phyloP scores from a whole-genome alignment of 805 yeast genomes.

The Hanseniaspora meyeri region DNA sequence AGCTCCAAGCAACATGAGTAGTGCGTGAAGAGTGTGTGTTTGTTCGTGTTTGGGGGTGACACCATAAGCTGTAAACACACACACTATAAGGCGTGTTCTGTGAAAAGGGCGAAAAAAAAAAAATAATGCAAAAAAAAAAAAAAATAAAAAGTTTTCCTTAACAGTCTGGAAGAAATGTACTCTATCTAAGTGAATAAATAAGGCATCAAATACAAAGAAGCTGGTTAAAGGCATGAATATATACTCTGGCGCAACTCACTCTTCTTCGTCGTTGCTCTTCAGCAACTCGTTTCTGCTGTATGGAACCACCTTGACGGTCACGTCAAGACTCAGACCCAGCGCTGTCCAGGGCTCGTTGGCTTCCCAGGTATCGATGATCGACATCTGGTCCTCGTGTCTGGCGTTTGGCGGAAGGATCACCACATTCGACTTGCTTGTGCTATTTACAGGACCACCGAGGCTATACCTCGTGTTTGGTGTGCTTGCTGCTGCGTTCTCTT shows the following conservation, averaged over 20 bases:
- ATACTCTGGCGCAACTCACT: background rate
- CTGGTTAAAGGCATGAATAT: too few species aligned
- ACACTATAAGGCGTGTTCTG: too few species aligned
- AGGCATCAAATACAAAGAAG: too few species aligned
- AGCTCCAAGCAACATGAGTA: background rate
- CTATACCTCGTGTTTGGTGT: background rate
- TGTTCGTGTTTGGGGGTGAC: too few species aligned
- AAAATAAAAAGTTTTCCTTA: too few species aligned
- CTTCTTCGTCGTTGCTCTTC: slow-evolving; percentile 13
- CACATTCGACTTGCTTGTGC: background rate
- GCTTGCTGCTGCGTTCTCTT: background rate
- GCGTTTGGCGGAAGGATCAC: slow-evolving; percentile 9
- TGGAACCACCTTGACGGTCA: slow-evolving; percentile 28
- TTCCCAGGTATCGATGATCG: slow-evolving; percentile 24
- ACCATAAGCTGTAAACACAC: too few species aligned
- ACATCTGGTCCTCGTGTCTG: slow-evolving; percentile 20
- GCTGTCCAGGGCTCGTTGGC: slow-evolving; percentile 29
- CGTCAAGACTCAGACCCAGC: slow-evolving; percentile 26
- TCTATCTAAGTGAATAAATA: background rate
- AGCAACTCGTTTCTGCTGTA: slow-evolving; percentile 14
- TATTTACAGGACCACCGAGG: background rate
- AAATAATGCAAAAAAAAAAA: too few species aligned
- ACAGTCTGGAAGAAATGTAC: too few species aligned
- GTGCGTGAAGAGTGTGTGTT: background rate
- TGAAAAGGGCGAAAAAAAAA: too few species aligned